A percentile compares a stretch with the other conserved stretches of the same genome.
Evolutionary conservation across 805 yeast genomes (phyloP).

Genomic region (Wickerhamiella sergipiensis): DNA sequence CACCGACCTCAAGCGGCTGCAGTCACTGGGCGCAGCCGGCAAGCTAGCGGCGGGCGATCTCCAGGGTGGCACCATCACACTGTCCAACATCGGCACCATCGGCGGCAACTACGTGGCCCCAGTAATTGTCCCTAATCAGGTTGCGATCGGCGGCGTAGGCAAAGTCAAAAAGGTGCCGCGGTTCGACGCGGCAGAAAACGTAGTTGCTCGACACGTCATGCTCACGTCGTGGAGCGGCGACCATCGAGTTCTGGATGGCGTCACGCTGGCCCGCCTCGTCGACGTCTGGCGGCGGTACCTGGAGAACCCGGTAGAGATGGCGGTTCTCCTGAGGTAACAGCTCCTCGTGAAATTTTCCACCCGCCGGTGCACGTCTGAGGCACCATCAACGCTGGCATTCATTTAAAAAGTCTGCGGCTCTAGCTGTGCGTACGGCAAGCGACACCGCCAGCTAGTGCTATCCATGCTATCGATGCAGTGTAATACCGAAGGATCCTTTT

Average conservation of each 20-base stretch:
- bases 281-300: slow-evolving; percentile 15
- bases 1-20: slow-evolving; percentile 20
- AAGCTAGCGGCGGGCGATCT: slow-evolving; percentile 20
- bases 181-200: slow-evolving; percentile 13
- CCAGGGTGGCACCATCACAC: slow-evolving; percentile 22
- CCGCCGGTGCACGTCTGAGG: too few relatives aligned
- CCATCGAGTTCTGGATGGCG: slow-evolving; percentile 25
- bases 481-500: too few relatives aligned
- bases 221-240: slow-evolving; percentile 26
- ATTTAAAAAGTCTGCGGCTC: too few relatives aligned
- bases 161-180: slow-evolving; percentile 20
- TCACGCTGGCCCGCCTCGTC: slow-evolving; percentile 23
- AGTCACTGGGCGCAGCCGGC: slow-evolving; percentile 17
- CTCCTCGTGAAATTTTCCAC: too few relatives aligned
- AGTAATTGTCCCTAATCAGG: slow-evolving; percentile 23
- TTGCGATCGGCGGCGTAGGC: slow-evolving; percentile 25
- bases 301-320: slow-evolving; percentile 8
- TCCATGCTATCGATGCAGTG: too few relatives aligned
- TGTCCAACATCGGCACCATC: slow-evolving; percentile 24
- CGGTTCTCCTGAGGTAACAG: neutral
- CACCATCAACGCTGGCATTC: too few relatives aligned
- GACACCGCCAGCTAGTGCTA: too few relatives aligned
- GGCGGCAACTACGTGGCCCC: slow-evolving; percentile 27
- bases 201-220: slow-evolving; percentile 19
- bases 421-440: too few relatives aligned